These are phyloP conservation scores for Patellaria atrata DNA, from an alignment of 495 filamentous ascomycete species.

Conservation along the genomic window DNA sequence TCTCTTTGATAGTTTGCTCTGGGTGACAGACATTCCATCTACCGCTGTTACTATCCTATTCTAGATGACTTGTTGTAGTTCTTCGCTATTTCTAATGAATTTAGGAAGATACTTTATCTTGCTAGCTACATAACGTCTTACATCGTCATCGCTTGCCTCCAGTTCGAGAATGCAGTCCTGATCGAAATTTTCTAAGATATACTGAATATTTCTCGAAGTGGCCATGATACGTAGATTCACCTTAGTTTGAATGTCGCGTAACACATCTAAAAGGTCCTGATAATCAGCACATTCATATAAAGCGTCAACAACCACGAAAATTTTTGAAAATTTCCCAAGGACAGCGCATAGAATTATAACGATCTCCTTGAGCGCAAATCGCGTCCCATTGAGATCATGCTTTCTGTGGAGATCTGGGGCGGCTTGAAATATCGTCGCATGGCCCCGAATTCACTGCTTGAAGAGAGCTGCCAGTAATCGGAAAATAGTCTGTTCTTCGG, in stretches of 20 bases:
- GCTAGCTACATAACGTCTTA: constrained; percentile 13
- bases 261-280: constrained; percentile 23
- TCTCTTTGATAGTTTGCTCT: no score
- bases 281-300: constrained; percentile 30
- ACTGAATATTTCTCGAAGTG: constrained; percentile 15
- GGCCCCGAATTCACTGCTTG: constrained; percentile 26
- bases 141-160: constrained; percentile 13
- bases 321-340: constrained; percentile 13
- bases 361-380: no score
- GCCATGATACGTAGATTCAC: constrained; percentile 15
- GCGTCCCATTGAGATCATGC: no score
- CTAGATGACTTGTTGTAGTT: constrained; percentile 3
- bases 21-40: constrained; percentile 23
- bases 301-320: constrained; percentile 34
- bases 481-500: constrained; percentile 23
- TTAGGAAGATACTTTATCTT: constrained; percentile 5
- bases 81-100: constrained; percentile 5
- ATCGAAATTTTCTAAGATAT: constrained; percentile 10
- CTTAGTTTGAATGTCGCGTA: constrained; percentile 24
- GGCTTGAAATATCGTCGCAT: no score
- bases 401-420: no score
- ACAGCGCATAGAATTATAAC: constrained; percentile 20
- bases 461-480: constrained; percentile 27
- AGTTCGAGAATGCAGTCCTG: constrained; percentile 9
- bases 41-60: constrained; percentile 10